phyloP scores from a whole-genome alignment of 768 basidiomycete species.

The Pisolithus orientalis region DNA sequence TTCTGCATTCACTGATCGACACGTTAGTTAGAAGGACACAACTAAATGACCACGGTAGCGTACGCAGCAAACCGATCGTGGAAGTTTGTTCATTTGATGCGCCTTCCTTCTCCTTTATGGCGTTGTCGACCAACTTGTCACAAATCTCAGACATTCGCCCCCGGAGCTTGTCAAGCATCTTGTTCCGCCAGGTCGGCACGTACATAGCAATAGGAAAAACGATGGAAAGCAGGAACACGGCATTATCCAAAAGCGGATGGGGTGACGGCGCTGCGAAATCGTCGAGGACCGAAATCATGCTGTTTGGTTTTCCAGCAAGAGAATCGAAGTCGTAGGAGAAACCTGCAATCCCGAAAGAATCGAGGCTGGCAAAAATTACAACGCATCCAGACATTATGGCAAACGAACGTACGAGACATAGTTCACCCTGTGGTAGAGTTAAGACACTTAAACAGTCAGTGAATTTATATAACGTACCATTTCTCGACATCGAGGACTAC shows the following conservation, averaged over 20 bases:
- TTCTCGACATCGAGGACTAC: conserved; percentile 30
- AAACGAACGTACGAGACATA: conserved; percentile 14
- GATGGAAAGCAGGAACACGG: conserved; percentile 29
- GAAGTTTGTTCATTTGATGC: too few relatives aligned
- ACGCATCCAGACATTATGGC: background rate
- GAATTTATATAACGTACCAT: conserved; percentile 10
- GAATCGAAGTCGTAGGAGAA: conserved; percentile 41
- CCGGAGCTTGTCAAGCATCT: too few relatives aligned
- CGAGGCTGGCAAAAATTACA: conserved; percentile 26
- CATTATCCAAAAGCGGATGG: background rate
- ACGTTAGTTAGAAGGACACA: background rate
- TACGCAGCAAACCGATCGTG: too few relatives aligned
- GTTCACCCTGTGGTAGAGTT: conserved; percentile 16
- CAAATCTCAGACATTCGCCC: too few relatives aligned
- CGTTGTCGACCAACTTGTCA: too few relatives aligned
- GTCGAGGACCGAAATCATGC: conserved; percentile 13
- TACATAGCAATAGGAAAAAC: conserved; percentile 12
- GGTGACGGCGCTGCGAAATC: conserved; percentile 16
- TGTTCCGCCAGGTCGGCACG: background rate
- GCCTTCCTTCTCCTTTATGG: conserved; percentile 10
- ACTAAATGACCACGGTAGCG: too few relatives aligned
- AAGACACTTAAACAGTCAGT: background rate
- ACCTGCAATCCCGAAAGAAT: conserved; percentile 39
- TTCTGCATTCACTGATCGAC: conserved; percentile 31
- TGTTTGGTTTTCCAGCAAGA: conserved; percentile 28